Evolutionary conservation across 805 yeast genomes (phyloP).

Genomic region (Saturnispora silvae): DNA sequence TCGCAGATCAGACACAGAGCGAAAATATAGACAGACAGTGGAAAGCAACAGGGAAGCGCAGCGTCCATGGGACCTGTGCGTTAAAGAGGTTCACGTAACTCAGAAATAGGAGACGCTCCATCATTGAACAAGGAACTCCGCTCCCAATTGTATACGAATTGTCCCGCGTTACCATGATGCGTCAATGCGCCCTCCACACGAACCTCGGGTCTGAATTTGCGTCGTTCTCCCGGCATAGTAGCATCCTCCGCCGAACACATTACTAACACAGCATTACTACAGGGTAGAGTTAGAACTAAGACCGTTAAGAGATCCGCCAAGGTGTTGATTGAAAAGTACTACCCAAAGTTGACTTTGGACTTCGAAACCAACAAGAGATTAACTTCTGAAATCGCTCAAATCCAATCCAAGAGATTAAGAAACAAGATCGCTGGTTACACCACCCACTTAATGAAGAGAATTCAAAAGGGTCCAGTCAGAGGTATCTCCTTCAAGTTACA

Average conservation of each 20-base stretch:
- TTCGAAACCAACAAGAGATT: constrained; percentile 99
- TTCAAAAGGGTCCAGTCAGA: constrained; percentile 99
- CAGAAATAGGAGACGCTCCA: too few species aligned
- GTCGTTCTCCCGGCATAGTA: too few species aligned
- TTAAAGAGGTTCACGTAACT: too few species aligned
- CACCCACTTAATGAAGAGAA: constrained; percentile 99
- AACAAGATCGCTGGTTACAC: constrained; percentile 99
- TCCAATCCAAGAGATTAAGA: constrained; percentile 99
- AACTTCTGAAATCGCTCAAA: constrained; percentile 95
- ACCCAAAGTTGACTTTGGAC: constrained; percentile 98
- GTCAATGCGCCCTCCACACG: too few species aligned
- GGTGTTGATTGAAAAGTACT: constrained; percentile 98
- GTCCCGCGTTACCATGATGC: too few species aligned
- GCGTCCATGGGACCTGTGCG: too few species aligned
- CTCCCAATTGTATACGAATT: background rate
- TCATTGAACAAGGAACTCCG: background rate
- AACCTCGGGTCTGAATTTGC: too few species aligned
- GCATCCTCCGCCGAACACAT: too few species aligned
- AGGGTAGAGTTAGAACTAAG: constrained; percentile 99
- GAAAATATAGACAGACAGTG: too few species aligned
- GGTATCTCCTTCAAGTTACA: constrained; percentile 99
- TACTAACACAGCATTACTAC: constrained; percentile 15
- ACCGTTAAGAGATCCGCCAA: constrained; percentile 99
- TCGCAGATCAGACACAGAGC: too few species aligned
- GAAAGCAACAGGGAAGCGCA: too few species aligned